phyloP scores from a whole-genome alignment of 2,329 filamentous ascomycete genomes.

The Fusarium sp. region DNA sequence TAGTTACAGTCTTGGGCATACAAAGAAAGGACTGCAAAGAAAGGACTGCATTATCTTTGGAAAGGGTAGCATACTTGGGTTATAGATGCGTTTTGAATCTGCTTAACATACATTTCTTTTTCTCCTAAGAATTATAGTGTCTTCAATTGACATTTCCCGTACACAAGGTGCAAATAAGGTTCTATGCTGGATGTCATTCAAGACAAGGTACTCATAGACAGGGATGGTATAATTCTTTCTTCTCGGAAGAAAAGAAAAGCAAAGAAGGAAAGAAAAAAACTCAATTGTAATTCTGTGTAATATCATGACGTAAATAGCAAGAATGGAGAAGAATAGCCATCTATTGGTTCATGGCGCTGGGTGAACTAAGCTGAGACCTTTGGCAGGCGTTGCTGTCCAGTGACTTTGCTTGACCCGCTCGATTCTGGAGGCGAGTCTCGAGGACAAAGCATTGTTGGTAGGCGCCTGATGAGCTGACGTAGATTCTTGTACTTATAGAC shows the following conservation, averaged over 20 bases:
- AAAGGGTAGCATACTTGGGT: neutral
- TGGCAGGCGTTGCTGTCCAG: constrained; percentile 39
- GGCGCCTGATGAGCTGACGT: constrained; percentile 32
- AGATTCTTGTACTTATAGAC: neutral
- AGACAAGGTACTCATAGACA: neutral
- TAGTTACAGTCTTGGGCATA: constrained; percentile 18
- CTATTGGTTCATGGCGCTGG: constrained; percentile 15
- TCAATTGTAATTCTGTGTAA: neutral
- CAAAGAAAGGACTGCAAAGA: constrained; percentile 19
- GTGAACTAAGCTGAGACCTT: constrained; percentile 28
- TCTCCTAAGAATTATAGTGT: neutral
- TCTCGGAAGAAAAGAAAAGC: neutral
- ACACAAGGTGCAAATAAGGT: neutral
- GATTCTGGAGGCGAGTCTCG: constrained; percentile 27
- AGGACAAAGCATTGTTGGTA: constrained; percentile 6
- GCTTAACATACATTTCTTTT: neutral
- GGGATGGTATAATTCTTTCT: neutral
- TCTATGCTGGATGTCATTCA: neutral
- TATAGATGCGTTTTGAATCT: constrained; percentile 18
- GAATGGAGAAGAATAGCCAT: neutral
- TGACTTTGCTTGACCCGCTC: constrained; percentile 33
- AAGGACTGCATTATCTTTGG: constrained; percentile 17
- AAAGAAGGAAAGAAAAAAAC: neutral
- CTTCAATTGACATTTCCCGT: neutral
- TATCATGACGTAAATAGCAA: neutral